These are phyloP conservation scores for Solanum etuberosum DNA, from an alignment of 257 asterid genomes.

Conservation along the genomic window DNA sequence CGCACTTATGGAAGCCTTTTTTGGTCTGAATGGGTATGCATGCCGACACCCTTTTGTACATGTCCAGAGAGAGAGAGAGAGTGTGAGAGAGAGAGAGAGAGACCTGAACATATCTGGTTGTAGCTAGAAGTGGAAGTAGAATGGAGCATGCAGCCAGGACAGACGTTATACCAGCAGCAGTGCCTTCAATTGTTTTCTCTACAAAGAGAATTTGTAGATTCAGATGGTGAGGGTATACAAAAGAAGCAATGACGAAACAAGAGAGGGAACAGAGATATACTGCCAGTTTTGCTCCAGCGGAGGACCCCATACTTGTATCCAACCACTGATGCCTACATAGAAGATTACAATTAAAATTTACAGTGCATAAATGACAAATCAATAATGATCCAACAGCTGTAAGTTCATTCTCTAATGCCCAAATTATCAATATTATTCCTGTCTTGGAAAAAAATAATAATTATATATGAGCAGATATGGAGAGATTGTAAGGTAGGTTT, in stretches of 20 bases:
- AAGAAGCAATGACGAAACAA: neutral
- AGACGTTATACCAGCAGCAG: slow-evolving; percentile 96
- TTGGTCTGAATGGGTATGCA: neutral
- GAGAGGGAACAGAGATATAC: slow-evolving; percentile 19
- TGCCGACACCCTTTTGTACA: neutral
- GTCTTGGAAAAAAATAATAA: neutral
- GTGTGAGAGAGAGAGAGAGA: slow-evolving; percentile 19
- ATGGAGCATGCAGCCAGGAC: slow-evolving; percentile 78
- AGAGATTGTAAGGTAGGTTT: neutral
- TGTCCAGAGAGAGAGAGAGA: neutral
- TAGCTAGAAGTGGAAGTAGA: slow-evolving; percentile 81
- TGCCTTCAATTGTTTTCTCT: slow-evolving; percentile 98
- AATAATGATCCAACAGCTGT: neutral
- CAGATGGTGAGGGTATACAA: slow-evolving; percentile 1
- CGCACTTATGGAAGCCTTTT: neutral
- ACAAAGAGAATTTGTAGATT: neutral
- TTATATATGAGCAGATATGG: neutral
- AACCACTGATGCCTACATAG: slow-evolving; percentile 85
- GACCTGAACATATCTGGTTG: slow-evolving; percentile 75
- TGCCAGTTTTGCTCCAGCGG: slow-evolving; percentile 93
- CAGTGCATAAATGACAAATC: neutral
- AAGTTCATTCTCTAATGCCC: neutral
- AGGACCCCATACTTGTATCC: slow-evolving; percentile 98
- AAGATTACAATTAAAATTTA: neutral
- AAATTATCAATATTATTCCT: neutral